Evolutionary conservation across 345 rosid genomes (phyloP).

Genomic region (Eucalyptus sp.): DNA sequence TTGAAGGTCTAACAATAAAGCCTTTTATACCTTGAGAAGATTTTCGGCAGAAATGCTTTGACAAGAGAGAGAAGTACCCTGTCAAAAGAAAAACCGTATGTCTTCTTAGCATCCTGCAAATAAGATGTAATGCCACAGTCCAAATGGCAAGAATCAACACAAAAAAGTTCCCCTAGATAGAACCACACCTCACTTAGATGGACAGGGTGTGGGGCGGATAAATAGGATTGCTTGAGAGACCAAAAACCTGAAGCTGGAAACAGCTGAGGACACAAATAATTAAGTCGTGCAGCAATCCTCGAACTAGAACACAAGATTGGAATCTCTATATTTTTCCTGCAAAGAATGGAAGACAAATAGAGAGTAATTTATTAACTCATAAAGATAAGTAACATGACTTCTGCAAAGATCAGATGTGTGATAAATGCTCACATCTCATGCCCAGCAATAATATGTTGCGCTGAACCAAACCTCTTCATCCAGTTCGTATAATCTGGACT

Average conservation of each 20-base stretch:
- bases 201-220: constrained; percentile 3
- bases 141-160: not conserved
- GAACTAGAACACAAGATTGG: constrained; percentile 79
- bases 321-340: constrained; percentile 76
- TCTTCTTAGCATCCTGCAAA: not conserved
- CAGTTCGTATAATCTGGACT: constrained; percentile 54
- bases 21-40: constrained; percentile 80
- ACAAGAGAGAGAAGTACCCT: constrained; percentile 28
- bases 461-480: constrained; percentile 68
- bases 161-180: not conserved
- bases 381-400: not conserved
- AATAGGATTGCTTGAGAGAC: constrained; percentile 26
- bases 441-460: constrained; percentile 85
- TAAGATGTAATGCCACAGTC: not conserved
- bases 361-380: not conserved
- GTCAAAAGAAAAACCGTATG: constrained; percentile 4
- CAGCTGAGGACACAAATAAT: constrained; percentile 90
- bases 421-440: constrained; percentile 49
- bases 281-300: constrained; percentile 67
- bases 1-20: not conserved
- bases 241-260: constrained; percentile 88
- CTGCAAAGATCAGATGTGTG: not conserved
- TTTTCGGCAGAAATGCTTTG: constrained; percentile 63
- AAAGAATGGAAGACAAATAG: not conserved
- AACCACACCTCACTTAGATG: constrained; percentile 35